Conservation (phyloP, 1,284 basidiomycete species). For the Coriolopsis trogii region DNA sequence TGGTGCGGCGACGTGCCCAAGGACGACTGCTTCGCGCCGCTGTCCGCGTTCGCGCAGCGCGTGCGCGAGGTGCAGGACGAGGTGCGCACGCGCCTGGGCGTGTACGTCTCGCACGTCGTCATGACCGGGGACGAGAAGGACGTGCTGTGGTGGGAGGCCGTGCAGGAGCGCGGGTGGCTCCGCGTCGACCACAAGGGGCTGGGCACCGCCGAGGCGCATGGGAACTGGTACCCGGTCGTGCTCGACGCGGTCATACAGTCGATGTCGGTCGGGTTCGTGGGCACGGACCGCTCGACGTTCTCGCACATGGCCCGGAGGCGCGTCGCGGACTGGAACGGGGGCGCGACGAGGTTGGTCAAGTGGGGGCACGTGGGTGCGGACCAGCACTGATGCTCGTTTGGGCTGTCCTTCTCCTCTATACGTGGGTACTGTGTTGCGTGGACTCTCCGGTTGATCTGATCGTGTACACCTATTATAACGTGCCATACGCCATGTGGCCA, state of each 20-base stretch:
- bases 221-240: conserved; percentile 66
- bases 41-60: conserved; percentile 40
- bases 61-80: conserved; percentile 43
- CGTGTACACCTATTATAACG: too few species aligned
- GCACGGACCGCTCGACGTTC: conserved; percentile 70
- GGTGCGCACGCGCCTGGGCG: conserved; percentile 43
- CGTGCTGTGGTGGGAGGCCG: conserved; percentile 63
- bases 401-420: too few species aligned
- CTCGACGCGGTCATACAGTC: conserved; percentile 72
- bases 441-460: too few species aligned
- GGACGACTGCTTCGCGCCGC: conserved; percentile 44
- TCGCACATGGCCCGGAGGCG: conserved; percentile 59
- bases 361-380: conserved; percentile 49
- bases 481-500: too few species aligned
- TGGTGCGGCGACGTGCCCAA: conserved; percentile 34
- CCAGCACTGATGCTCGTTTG: conserved; percentile 29
- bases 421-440: too few species aligned
- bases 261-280: conserved; percentile 63
- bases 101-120: conserved; percentile 52
- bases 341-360: conserved; percentile 49
- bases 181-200: conserved; percentile 50
- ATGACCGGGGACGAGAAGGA: conserved; percentile 73
- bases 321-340: conserved; percentile 62
- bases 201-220: conserved; percentile 50
- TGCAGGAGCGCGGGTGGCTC: conserved; percentile 59